These are phyloP conservation scores for Boletus coffeatus DNA, from an alignment of 1,284 basidiomycete genomes.

Conservation along the genomic window DNA sequence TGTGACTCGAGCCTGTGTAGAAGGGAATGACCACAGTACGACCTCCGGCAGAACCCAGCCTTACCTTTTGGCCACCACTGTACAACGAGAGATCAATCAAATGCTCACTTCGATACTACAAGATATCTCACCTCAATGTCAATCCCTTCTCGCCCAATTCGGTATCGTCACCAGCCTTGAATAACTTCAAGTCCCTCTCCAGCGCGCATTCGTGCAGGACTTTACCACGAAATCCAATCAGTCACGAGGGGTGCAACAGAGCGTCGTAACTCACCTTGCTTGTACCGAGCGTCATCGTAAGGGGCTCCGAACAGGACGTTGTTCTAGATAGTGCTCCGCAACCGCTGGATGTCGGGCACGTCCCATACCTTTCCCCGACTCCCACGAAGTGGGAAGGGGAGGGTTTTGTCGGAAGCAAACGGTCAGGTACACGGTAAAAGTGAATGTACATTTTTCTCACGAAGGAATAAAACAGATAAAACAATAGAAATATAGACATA, in stretches of 20 bases:
- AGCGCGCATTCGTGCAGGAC: not conserved
- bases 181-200: not conserved
- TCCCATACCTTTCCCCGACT: not conserved
- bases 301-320: not conserved
- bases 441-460: too few species aligned
- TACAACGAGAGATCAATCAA: not conserved
- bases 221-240: not conserved
- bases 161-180: not conserved
- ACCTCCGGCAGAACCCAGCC: not conserved
- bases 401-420: too few species aligned
- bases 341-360: not conserved
- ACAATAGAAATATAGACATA: too few species aligned
- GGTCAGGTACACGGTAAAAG: too few species aligned
- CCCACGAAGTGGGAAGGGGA: too few species aligned
- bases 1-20: too few species aligned
- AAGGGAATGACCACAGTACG: not conserved
- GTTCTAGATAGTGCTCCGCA: not conserved
- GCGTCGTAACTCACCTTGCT: not conserved
- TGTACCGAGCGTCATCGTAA: not conserved
- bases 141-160: conserved; percentile 1
- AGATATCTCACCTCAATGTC: not conserved
- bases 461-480: too few species aligned
- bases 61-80: conserved; percentile 1
- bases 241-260: not conserved
- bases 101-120: not conserved